Evolutionary conservation across 768 basidiomycete species (phyloP), one percentile per base, ranked within the genome.

Genomic region (Candolleomyces eurysporus): DNA sequence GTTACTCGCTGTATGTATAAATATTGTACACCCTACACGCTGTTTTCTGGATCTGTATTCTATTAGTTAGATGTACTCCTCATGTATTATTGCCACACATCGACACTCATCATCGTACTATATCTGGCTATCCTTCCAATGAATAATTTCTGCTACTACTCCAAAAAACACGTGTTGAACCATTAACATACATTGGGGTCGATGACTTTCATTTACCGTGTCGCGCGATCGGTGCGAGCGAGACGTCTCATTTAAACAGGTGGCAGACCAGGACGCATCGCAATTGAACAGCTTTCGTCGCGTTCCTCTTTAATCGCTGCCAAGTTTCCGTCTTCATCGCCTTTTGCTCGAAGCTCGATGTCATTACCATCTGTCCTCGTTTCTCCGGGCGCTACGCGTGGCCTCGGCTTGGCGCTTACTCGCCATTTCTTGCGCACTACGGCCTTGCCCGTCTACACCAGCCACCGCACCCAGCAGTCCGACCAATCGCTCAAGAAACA

Each of bases 321-420:
- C 26, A 26, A 26, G 4, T 26, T 26, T 26, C 26, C 26, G 26
- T 26, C 26, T 26, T 26, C 26, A 26, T 26, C 26, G 26, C 26
- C 26, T 26, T 26, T 26, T 26, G 26, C 26, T 26, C 26, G 26
- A 26, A 26, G 26, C 26, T 26, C 55, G 7, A 65, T 65, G 49
- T 64, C 71, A 9, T 72, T 68, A 46, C 83, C 82, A 0, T 86
- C 86, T 66, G 68, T 82, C 63, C 74, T 87, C 60, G 74, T 86
- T 52, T 73, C 79, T 32, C 85, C 86, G 31, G 73, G 73, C 32
- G 81, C 84, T 5, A 84, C 82, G 17, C 78, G 85, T 17, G 85
- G 86, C 5, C 75, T 87, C 22, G 83, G 82, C 7, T 75, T 84
- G 31, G 82, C 84, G 4, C 74, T 87, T 32, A 82, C 83, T 13